A percentile compares a stretch with the other conserved stretches of the same genome.
These are phyloP conservation scores for Fusarium sp. DNA, from an alignment of 2,329 filamentous ascomycete genomes.

Conservation along the genomic window DNA sequence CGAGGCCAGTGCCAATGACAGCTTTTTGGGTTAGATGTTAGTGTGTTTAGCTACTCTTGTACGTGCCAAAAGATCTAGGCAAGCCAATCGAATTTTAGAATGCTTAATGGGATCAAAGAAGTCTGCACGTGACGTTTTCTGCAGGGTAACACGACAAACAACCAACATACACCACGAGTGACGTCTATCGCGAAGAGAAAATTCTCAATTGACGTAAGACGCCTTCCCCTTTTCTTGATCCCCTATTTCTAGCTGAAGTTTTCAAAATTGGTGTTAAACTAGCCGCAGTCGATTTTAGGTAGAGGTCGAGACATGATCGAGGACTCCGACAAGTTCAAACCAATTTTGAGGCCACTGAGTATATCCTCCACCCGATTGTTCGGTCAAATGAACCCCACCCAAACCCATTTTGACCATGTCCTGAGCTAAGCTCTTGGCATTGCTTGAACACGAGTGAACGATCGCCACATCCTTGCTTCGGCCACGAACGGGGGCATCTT, in stretches of 20 bases:
- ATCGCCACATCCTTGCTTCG: slow-evolving; percentile 20
- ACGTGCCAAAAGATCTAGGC: background rate
- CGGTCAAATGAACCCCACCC: slow-evolving; percentile 30
- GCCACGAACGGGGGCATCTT: background rate
- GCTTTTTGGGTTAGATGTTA: background rate
- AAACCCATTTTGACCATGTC: slow-evolving; percentile 12
- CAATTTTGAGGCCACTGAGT: slow-evolving; percentile 22
- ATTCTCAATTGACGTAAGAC: background rate
- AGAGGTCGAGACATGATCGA: background rate
- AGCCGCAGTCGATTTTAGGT: background rate
- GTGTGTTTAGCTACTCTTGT: background rate
- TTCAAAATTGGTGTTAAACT: background rate
- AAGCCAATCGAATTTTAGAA: background rate
- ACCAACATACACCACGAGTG: background rate
- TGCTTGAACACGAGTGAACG: slow-evolving; percentile 19
- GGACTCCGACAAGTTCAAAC: background rate
- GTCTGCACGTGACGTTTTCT: background rate
- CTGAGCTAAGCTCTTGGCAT: slow-evolving; percentile 10
- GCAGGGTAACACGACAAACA: background rate
- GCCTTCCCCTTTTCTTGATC: background rate
- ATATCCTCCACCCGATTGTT: slow-evolving; percentile 28
- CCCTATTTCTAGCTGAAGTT: background rate
- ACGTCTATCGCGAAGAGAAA: background rate
- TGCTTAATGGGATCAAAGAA: too few relatives aligned
- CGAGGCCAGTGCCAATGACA: background rate